Evolutionary conservation across 2,329 filamentous ascomycete genomes (phyloP).

Genomic region (Fusarium duplospermum): DNA sequence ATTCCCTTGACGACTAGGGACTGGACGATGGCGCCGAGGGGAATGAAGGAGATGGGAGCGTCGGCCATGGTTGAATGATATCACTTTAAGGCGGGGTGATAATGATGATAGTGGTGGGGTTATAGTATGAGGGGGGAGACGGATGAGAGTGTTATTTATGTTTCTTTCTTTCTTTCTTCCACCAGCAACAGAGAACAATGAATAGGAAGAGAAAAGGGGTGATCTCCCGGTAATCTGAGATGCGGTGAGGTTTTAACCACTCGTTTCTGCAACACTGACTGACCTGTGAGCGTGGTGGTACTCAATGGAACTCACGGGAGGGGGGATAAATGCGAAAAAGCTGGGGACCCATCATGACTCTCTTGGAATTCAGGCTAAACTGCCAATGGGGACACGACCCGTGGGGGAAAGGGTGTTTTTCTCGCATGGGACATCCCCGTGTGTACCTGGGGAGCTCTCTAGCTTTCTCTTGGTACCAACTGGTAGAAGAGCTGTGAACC

Average conservation of each 20-base stretch:
- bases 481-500: background rate
- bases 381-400: slow-evolving; percentile 31
- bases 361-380: slow-evolving; percentile 42
- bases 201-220: slow-evolving; percentile 4
- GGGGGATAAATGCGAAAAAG: slow-evolving; percentile 40
- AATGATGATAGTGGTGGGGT: slow-evolving; percentile 3
- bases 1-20: slow-evolving; percentile 79
- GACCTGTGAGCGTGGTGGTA: background rate
- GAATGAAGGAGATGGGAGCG: slow-evolving; percentile 73
- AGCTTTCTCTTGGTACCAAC: background rate
- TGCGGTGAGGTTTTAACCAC: slow-evolving; percentile 29
- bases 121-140: slow-evolving; percentile 13
- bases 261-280: slow-evolving; percentile 18
- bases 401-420: background rate
- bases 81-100: slow-evolving; percentile 17
- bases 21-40: slow-evolving; percentile 83
- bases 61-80: slow-evolving; percentile 53
- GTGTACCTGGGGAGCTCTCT: background rate
- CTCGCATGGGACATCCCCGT: slow-evolving; percentile 2
- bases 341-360: slow-evolving; percentile 41
- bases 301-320: background rate
- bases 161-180: background rate
- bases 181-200: background rate
- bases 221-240: slow-evolving; percentile 15
- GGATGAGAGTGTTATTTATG: slow-evolving; percentile 19